Evolutionary conservation across 192 early-diverging fungal species (phyloP).

Genomic region (Ambispora gerdemannii): DNA sequence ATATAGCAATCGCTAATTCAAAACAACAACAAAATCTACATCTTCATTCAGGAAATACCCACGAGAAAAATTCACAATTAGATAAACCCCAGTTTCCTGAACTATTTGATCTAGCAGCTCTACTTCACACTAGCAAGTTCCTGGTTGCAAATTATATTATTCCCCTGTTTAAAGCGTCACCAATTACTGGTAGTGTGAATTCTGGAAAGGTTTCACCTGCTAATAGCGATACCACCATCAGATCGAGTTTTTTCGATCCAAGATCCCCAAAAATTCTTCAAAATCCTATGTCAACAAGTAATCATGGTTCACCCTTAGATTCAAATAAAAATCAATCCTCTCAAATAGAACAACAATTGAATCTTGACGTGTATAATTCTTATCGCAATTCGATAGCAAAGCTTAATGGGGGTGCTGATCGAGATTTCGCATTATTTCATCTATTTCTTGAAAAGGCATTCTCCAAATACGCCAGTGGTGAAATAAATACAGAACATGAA

Average conservation of each 20-base stretch:
- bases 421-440: slow-evolving; percentile 50
- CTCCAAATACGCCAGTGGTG: slow-evolving; percentile 43
- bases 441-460: slow-evolving; percentile 52
- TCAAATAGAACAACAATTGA: too few species aligned
- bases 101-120: slow-evolving; percentile 15
- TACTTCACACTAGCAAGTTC: slow-evolving; percentile 10
- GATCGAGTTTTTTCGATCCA: not conserved
- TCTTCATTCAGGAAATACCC: slow-evolving; percentile 18
- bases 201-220: not conserved
- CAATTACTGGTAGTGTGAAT: not conserved
- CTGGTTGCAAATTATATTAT: slow-evolving; percentile 23
- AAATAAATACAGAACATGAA: slow-evolving; percentile 40
- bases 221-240: not conserved
- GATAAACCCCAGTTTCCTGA: not conserved
- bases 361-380: not conserved
- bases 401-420: slow-evolving; percentile 31
- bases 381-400: not conserved
- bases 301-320: slow-evolving; percentile 10
- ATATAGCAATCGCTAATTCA: slow-evolving; percentile 39
- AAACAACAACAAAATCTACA: slow-evolving; percentile 24
- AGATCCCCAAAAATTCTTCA: not conserved
- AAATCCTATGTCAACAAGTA: not conserved
- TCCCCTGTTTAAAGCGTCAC: slow-evolving; percentile 9
- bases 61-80: not conserved
- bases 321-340: not conserved